Base-by-base conservation (phyloP, 306 rosid species). In the Prosopis cineraria region DNA sequence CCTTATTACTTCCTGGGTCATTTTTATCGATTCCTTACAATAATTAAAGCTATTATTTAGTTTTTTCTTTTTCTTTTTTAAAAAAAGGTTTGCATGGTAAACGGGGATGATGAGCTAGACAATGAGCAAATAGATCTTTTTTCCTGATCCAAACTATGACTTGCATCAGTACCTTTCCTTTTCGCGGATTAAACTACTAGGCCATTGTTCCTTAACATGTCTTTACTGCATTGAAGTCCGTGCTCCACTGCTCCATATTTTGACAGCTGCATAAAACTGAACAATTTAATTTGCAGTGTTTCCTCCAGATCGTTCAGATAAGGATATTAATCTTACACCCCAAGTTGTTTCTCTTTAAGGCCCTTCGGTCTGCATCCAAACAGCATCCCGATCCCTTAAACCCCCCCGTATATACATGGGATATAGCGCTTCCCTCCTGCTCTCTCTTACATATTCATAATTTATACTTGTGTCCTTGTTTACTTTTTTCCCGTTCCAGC, bases 161-260 rank as follows among this genome's bases (percentile, higher is more conserved):
- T 84, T 68, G 36, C 89, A 85, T 81, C 84, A 79, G 89, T 81
- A 79, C 74, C 83, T 76, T 78, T 72, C 78, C 84, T 76, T 85
- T 83, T 81, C 58, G 40, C 88, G 89, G 93, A 88, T 89, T 91
- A 90, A 94, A 91, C 98, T 67, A 89, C 84, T 84, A 95, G 79
- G 76, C 75, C 93, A 80, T 88, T 91, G 98, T 91, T 93, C 95
- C 91, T 93, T 86, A 58, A 58, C 27, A 48, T 91, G 97, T 84
- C 88, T 85, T 89, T 74, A 76, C 78, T 83, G 79, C 98, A 80
- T 89, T 83, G 95, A 87, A 91, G 82, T 91, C 87, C 82, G 93
- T 84, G 95, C 92, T 10, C 36, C 37, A 58, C 65, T 11, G 67
- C 67, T 88, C 59, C 25, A 47, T 53, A 74, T 58, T 72, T 84